These are phyloP conservation scores for Fremontodendron californicum DNA, from an alignment of 345 rosid species.

Conservation along the genomic window DNA sequence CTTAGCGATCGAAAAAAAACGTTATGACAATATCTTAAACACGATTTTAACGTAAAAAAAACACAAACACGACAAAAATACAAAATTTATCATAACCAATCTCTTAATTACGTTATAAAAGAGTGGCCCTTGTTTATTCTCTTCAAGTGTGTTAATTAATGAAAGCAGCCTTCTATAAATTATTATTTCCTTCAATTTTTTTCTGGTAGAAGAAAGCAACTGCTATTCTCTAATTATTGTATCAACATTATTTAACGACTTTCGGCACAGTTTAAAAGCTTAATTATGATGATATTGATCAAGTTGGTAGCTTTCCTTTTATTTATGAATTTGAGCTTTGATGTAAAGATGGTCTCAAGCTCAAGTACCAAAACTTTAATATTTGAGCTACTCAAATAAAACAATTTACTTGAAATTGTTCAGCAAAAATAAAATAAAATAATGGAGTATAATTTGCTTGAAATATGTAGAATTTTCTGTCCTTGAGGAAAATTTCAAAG, in stretches of 20 bases:
- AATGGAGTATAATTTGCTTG: background rate
- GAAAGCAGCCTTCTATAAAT: background rate
- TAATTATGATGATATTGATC: constrained; percentile 5
- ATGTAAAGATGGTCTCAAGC: constrained; percentile 9
- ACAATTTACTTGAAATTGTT: background rate
- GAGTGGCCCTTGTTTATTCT: background rate
- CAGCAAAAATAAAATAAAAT: background rate
- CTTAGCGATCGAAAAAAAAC: too few relatives aligned
- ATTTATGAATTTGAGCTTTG: background rate
- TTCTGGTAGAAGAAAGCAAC: background rate
- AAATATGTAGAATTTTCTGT: background rate
- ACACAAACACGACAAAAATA: too few relatives aligned
- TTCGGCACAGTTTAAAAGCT: constrained; percentile 29
- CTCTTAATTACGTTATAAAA: background rate
- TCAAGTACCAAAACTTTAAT: background rate
- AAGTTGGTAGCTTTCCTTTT: background rate
- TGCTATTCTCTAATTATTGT: constrained; percentile 11
- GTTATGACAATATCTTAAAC: too few relatives aligned
- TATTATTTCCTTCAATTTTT: too few relatives aligned
- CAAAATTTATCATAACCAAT: too few relatives aligned
- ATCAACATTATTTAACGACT: constrained; percentile 13
- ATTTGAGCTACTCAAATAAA: background rate
- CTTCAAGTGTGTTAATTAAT: constrained; percentile 20
- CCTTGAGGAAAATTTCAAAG: background rate
- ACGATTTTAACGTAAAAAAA: too few relatives aligned